Percentiles rank a stretch among this genome's conserved stretches.
Evolutionary conservation across 2,329 filamentous ascomycete genomes (phyloP).

Genomic region (Calcarisporium arbuscula): DNA sequence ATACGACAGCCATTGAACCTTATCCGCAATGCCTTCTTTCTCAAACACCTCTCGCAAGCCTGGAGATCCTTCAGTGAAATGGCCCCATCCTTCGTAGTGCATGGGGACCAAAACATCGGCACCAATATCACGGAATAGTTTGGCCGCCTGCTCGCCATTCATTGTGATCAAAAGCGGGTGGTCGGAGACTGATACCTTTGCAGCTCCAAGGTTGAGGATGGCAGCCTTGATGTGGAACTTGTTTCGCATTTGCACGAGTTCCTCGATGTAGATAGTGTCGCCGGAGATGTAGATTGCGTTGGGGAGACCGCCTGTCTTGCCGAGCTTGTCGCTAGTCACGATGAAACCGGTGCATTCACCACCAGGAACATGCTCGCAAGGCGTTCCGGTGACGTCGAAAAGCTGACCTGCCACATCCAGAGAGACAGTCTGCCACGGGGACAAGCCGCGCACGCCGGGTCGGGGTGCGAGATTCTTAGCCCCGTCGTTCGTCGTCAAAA

Average conservation of each 20-base stretch:
- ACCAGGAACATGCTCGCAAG: slow-evolving; percentile 35
- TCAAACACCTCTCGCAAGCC: slow-evolving; percentile 24
- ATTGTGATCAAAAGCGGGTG: slow-evolving; percentile 34
- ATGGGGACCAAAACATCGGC: slow-evolving; percentile 38
- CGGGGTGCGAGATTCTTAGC: slow-evolving; percentile 35
- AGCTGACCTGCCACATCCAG: slow-evolving; percentile 22
- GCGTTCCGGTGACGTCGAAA: slow-evolving; percentile 35
- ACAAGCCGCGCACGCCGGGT: slow-evolving; percentile 32
- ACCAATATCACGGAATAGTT: slow-evolving; percentile 29
- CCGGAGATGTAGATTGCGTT: slow-evolving; percentile 44
- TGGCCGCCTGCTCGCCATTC: slow-evolving; percentile 34
- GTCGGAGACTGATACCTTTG: slow-evolving; percentile 15
- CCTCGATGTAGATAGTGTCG: slow-evolving; percentile 40
- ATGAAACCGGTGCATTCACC: slow-evolving; percentile 41
- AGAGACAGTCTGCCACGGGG: slow-evolving; percentile 29
- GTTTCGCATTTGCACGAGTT: slow-evolving; percentile 27
- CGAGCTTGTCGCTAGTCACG: slow-evolving; percentile 29
- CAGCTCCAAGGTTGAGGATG: slow-evolving; percentile 35
- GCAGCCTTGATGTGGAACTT: slow-evolving; percentile 30
- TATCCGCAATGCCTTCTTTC: slow-evolving; percentile 25
- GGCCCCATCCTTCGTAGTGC: slow-evolving; percentile 40
- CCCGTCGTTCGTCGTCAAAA: slow-evolving; percentile 40
- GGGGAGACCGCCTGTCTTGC: slow-evolving; percentile 26
- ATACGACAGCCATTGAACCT: slow-evolving; percentile 27
- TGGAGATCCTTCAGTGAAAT: slow-evolving; percentile 31